Percentiles rank a stretch among this genome's conserved stretches.
phyloP scores from a whole-genome alignment of 116 monocot species.

The Cymodocea nodosa region DNA sequence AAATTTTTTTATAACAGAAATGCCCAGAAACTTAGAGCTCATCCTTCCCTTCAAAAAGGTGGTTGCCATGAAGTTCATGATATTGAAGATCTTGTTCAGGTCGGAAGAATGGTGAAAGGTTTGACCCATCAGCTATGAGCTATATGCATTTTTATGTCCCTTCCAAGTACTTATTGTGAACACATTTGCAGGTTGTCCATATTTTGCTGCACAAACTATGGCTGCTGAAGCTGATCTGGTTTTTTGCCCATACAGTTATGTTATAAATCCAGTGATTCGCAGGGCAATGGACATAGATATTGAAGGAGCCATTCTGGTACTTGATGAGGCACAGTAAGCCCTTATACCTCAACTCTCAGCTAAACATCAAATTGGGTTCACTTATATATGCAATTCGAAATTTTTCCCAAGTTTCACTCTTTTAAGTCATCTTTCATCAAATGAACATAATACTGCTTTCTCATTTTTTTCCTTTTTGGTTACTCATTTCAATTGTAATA shows the following conservation, averaged over 20 bases:
- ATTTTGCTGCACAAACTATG: slow-evolving; percentile 83
- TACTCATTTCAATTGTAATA: neutral
- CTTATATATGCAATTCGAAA: neutral
- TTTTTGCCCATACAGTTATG: slow-evolving; percentile 91
- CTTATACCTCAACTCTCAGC: neutral
- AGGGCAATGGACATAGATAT: slow-evolving; percentile 94
- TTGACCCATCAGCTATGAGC: neutral
- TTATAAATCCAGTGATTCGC: slow-evolving; percentile 84
- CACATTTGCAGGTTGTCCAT: slow-evolving; percentile 71
- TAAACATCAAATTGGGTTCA: too few relatives aligned
- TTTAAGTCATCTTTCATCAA: neutral
- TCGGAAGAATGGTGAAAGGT: slow-evolving; percentile 83
- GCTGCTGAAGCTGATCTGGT: slow-evolving; percentile 78
- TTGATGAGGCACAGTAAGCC: slow-evolving; percentile 96
- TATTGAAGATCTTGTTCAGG: slow-evolving; percentile 90
- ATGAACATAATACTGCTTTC: neutral
- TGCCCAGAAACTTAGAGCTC: slow-evolving; percentile 66
- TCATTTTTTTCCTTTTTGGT: neutral
- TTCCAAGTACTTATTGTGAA: neutral
- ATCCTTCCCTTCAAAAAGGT: slow-evolving; percentile 76
- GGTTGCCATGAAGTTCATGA: slow-evolving; percentile 83
- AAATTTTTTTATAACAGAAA: slow-evolving; percentile 35
- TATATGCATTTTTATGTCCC: neutral
- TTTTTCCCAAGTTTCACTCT: neutral
- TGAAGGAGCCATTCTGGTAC: slow-evolving; percentile 73